Conservation (phyloP, 768 basidiomycete genomes). For the Calvatia gigantea region DNA sequence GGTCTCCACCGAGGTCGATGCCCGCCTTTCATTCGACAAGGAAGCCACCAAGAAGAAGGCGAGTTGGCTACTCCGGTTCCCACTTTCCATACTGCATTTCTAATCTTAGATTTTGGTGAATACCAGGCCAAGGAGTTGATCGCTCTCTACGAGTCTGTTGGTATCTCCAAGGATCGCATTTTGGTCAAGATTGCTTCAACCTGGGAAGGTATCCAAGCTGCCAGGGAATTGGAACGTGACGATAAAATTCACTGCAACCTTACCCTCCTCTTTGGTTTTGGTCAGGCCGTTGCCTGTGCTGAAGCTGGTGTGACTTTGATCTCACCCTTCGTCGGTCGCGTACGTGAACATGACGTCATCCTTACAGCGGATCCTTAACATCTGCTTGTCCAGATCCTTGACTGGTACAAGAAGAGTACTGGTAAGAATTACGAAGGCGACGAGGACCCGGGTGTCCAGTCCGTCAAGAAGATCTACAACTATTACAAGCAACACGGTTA, state of each 20-base stretch:
- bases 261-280: conserved; percentile 98
- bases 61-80: not conserved
- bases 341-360: conserved; percentile 38
- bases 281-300: conserved; percentile 97
- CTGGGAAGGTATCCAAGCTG: conserved; percentile 99
- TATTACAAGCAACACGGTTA: conserved; percentile 99
- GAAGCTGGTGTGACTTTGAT: conserved; percentile 98
- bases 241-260: conserved; percentile 98
- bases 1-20: conserved; percentile 99
- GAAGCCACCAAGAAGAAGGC: conserved; percentile 88
- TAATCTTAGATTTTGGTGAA: conserved; percentile 12
- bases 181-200: conserved; percentile 99
- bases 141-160: conserved; percentile 89
- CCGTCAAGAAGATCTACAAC: conserved; percentile 97
- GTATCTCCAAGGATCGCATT: conserved; percentile 90
- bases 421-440: conserved; percentile 89
- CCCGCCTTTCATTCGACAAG: conserved; percentile 95
- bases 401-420: conserved; percentile 96
- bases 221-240: conserved; percentile 89
- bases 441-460: conserved; percentile 92
- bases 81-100: not conserved
- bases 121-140: conserved; percentile 82
- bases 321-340: conserved; percentile 98
- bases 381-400: conserved; percentile 69
- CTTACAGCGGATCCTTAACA: conserved; percentile 8